Evolutionary conservation across 2,329 filamentous ascomycete species (phyloP), one percentile per base, ranked within the genome.

Genomic region (Ampelomyces quisqualis): DNA sequence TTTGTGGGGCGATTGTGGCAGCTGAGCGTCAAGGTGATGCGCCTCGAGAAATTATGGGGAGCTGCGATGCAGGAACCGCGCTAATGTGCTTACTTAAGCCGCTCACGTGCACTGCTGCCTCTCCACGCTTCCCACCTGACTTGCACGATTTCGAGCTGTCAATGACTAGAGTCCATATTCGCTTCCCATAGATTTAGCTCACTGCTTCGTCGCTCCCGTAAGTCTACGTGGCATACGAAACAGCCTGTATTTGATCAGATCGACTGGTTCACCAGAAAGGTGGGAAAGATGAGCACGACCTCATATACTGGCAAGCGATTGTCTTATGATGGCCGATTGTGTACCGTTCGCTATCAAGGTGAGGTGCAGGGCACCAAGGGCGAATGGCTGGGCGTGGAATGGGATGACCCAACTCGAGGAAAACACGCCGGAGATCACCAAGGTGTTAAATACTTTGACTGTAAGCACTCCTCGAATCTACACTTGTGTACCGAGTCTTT

Each of bases 341-440:
- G 90, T 70, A 97, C 91, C 1, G 78, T 97, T 43, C 84, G 89
- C 47, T 97, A 90, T 63, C 71, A 87, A 47, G 93, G 93, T 30
- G 68, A 78, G 22, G 85, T 97, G 6, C 76, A 80, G 35, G 87
- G 86, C 53, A 90, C 89, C 7, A 76, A 79, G 29, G 88, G 89
- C 34, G 75, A 78, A 49, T 97, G 91, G 90, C 78, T 97, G 22
- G 93, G 93, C 32, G 88, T 97, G 33, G 93, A 98, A 77, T 98
- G 93, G 93, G 91, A 97, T 70, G 88, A 96, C 66, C 74, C 83
- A 41, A 77, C 76, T 24, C 79, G 90, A 58, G 93, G 93, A 47
- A 97, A 96, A 73, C 90, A 98, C 70, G 81, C 91, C 60, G 93
- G 93, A 44, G 82, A 85, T 46, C 83, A 94, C 69, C 82, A 86